Evolutionary conservation across 2,329 filamentous ascomycete species (phyloP).

Genomic region (Pyricularia grisea): DNA sequence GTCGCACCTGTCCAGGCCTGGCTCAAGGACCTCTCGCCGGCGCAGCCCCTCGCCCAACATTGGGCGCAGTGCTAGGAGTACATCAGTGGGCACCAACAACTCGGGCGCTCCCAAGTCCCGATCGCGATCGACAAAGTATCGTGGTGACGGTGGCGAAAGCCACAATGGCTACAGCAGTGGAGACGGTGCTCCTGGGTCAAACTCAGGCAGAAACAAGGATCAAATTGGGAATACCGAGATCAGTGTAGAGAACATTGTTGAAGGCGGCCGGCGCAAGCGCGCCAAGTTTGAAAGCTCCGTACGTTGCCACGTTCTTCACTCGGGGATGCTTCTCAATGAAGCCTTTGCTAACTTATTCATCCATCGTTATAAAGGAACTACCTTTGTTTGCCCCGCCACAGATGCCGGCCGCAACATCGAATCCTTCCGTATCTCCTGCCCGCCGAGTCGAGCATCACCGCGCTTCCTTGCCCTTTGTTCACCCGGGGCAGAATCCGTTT

Average conservation of each 20-base stretch:
- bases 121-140: constrained; percentile 61
- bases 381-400: constrained; percentile 91
- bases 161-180: constrained; percentile 77
- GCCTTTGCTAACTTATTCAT: not conserved
- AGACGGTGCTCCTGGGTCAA: constrained; percentile 68
- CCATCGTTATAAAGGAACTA: constrained; percentile 59
- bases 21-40: constrained; percentile 61
- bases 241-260: constrained; percentile 95
- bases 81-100: constrained; percentile 52
- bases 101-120: constrained; percentile 39
- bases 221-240: constrained; percentile 93
- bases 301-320: constrained; percentile 34
- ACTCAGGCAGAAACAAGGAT: constrained; percentile 71
- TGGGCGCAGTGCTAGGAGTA: constrained; percentile 65
- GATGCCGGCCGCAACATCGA: constrained; percentile 90
- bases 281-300: constrained; percentile 96
- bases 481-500: constrained; percentile 70
- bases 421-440: constrained; percentile 90
- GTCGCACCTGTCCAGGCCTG: constrained; percentile 56
- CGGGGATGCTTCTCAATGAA: not conserved
- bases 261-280: constrained; percentile 89
- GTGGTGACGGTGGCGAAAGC: constrained; percentile 58
- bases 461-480: constrained; percentile 65
- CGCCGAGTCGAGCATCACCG: constrained; percentile 67
- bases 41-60: constrained; percentile 70